Evolutionary conservation across 164 flowering plant genomes (phyloP).

Genomic region (Euptelea pleiosperma): DNA sequence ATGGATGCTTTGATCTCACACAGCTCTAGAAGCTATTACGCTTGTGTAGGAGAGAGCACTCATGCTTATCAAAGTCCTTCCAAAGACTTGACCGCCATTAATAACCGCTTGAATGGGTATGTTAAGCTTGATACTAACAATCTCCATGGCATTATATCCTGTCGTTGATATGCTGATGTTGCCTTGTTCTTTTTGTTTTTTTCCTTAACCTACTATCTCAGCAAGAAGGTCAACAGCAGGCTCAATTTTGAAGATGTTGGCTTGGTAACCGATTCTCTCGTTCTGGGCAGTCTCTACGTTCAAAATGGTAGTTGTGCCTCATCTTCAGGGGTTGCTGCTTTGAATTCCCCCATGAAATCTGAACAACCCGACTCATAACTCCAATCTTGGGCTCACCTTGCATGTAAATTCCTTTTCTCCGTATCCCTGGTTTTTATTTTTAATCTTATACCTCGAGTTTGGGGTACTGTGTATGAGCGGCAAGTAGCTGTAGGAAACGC

Average conservation of each 20-base stretch:
- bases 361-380: slow-evolving; percentile 51
- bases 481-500: slow-evolving; percentile 7
- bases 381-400: not conserved
- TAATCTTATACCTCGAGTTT: slow-evolving; percentile 12
- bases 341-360: slow-evolving; percentile 34
- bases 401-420: slow-evolving; percentile 20
- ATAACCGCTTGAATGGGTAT: slow-evolving; percentile 85
- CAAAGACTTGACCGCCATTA: slow-evolving; percentile 85
- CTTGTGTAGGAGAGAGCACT: slow-evolving; percentile 99
- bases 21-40: slow-evolving; percentile 92
- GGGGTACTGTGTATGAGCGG: slow-evolving; percentile 8
- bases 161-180: slow-evolving; percentile 3
- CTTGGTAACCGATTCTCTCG: slow-evolving; percentile 74
- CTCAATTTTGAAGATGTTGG: slow-evolving; percentile 78
- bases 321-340: slow-evolving; percentile 29
- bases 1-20: slow-evolving; percentile 90
- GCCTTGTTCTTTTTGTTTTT: not conserved
- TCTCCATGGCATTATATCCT: not conserved
- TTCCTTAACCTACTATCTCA: slow-evolving; percentile 12
- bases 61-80: slow-evolving; percentile 99
- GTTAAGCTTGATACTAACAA: not conserved
- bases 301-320: slow-evolving; percentile 53
- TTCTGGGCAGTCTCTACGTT: slow-evolving; percentile 62
- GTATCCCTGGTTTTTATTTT: not conserved
- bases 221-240: slow-evolving; percentile 55